Conservation (phyloP, 2,329 filamentous ascomycete species). For the Zymoseptoria crescenta region DNA sequence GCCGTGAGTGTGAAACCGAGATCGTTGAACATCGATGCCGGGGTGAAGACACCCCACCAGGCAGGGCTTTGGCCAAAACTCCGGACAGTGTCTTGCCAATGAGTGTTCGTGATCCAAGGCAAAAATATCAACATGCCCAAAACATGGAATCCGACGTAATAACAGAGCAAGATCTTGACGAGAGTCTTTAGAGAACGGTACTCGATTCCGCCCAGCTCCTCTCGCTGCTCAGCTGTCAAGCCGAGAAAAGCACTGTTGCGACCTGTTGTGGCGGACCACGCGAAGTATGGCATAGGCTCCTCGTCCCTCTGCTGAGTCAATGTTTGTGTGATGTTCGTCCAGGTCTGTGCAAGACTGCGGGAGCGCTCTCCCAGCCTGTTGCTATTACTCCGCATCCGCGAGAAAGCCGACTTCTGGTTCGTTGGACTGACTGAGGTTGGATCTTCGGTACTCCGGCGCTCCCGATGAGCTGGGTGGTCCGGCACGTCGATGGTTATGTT, state of each 20-base stretch:
- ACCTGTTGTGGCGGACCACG: slow-evolving; percentile 84
- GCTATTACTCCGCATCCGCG: neutral
- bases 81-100: slow-evolving; percentile 60
- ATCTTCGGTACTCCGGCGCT: slow-evolving; percentile 3
- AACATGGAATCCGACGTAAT: slow-evolving; percentile 77
- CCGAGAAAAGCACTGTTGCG: slow-evolving; percentile 90
- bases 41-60: slow-evolving; percentile 91
- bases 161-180: slow-evolving; percentile 64
- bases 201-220: slow-evolving; percentile 93
- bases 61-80: slow-evolving; percentile 51
- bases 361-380: slow-evolving; percentile 8
- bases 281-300: slow-evolving; percentile 75
- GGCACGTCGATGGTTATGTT: slow-evolving; percentile 64
- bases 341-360: slow-evolving; percentile 40
- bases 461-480: slow-evolving; percentile 34
- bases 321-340: slow-evolving; percentile 50
- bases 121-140: slow-evolving; percentile 65
- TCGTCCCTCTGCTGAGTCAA: slow-evolving; percentile 40
- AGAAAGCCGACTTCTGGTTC: neutral
- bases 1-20: slow-evolving; percentile 88
- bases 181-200: slow-evolving; percentile 87
- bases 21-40: slow-evolving; percentile 86
- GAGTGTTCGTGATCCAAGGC: slow-evolving; percentile 67
- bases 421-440: neutral
- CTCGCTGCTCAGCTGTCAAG: slow-evolving; percentile 79